Percentiles rank a stretch among this genome's conserved stretches.
These are phyloP conservation scores for Claviceps pusilla DNA, from an alignment of 2,329 filamentous ascomycete genomes.

Conservation along the genomic window DNA sequence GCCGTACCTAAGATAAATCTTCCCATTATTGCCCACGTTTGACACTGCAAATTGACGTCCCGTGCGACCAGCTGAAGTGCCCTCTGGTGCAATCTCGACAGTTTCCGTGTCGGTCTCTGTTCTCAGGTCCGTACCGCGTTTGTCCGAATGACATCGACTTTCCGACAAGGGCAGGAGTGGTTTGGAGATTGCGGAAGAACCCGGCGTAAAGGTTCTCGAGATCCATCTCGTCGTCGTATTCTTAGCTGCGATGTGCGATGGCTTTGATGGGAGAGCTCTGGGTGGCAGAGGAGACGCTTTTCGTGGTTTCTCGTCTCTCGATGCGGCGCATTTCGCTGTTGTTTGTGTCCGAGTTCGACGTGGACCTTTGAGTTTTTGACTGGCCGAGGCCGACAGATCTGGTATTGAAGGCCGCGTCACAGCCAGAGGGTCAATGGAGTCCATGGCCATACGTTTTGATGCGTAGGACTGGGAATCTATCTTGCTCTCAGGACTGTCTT, in stretches of 20 bases:
- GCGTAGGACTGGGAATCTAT: conserved; percentile 6
- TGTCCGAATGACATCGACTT: conserved; percentile 28
- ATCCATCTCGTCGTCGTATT: conserved; percentile 4
- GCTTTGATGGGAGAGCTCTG: conserved; percentile 3
- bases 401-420: conserved; percentile 7
- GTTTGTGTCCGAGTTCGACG: conserved; percentile 2
- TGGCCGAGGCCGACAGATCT: conserved; percentile 1
- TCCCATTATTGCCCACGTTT: conserved; percentile 70
- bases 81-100: conserved; percentile 44
- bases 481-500: conserved; percentile 6
- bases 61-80: conserved; percentile 44
- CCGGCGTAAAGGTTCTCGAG: conserved; percentile 6
- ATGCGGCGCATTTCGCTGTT: conserved; percentile 2
- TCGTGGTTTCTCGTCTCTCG: conserved; percentile 4
- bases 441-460: conserved; percentile 8
- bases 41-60: conserved; percentile 64
- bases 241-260: conserved; percentile 4
- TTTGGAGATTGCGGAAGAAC: conserved; percentile 14
- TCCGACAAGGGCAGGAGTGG: conserved; percentile 32
- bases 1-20: conserved; percentile 64
- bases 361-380: not conserved
- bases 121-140: conserved; percentile 24
- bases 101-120: conserved; percentile 40
- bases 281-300: conserved; percentile 1
- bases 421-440: conserved; percentile 9